Conservation (phyloP, 768 basidiomycete genomes). For the Leccinellum luteum region DNA sequence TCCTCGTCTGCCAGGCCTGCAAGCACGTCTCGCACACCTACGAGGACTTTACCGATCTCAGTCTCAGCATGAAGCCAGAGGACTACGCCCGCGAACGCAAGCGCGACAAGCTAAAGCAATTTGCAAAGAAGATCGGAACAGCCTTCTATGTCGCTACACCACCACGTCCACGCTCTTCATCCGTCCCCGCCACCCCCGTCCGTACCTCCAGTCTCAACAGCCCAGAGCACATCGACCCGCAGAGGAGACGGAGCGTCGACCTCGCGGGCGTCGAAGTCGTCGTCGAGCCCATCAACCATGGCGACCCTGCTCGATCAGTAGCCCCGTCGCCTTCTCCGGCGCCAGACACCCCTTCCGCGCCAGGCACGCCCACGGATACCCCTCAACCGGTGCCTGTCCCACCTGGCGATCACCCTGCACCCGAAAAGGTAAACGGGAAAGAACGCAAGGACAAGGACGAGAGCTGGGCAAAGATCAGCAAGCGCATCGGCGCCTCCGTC, state of each 20-base stretch:
- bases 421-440: constrained; percentile 34
- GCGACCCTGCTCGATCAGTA: background rate
- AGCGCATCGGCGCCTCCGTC: constrained; percentile 61
- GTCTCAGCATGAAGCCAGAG: constrained; percentile 82
- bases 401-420: constrained; percentile 34
- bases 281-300: constrained; percentile 1
- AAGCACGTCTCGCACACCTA: constrained; percentile 81
- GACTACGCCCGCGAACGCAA: constrained; percentile 72
- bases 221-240: constrained; percentile 19
- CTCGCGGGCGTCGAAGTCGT: constrained; percentile 36
- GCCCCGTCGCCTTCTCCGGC: background rate
- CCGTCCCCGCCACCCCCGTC: constrained; percentile 48
- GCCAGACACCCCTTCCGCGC: constrained; percentile 10
- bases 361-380: constrained; percentile 15
- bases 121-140: constrained; percentile 59
- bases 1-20: constrained; percentile 93
- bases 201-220: constrained; percentile 33
- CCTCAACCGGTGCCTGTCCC: constrained; percentile 5
- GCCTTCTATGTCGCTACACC: constrained; percentile 24
- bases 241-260: constrained; percentile 33
- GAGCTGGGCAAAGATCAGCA: constrained; percentile 62
- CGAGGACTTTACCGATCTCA: constrained; percentile 94
- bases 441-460: constrained; percentile 41
- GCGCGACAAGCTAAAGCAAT: constrained; percentile 70
- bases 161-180: constrained; percentile 51